Evolutionary conservation across 257 asterid species (phyloP).

Genomic region (Schizonepeta tenuifolia): DNA sequence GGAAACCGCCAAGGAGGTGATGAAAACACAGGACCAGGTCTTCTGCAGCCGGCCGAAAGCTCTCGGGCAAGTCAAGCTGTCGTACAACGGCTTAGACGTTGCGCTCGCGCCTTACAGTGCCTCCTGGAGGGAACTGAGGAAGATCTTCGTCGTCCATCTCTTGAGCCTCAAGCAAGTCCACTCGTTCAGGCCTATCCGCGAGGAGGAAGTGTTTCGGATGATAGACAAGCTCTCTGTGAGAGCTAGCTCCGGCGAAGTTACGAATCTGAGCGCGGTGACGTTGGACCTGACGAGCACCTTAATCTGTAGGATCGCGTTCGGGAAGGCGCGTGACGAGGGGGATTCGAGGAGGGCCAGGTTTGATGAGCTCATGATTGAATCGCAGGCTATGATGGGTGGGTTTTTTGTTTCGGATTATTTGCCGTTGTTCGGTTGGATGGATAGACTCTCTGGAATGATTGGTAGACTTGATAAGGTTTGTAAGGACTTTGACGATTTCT

Average conservation of each 20-base stretch:
- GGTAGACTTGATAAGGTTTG: conserved; percentile 39
- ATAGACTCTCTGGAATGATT: conserved; percentile 45
- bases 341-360: conserved; percentile 16
- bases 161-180: too few species aligned
- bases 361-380: conserved; percentile 43
- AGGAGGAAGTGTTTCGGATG: too few species aligned
- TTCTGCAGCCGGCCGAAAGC: conserved; percentile 42
- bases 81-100: conserved; percentile 37
- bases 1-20: conserved; percentile 27
- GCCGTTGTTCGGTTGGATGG: conserved; percentile 44
- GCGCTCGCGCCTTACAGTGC: too few species aligned
- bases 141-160: too few species aligned
- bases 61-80: conserved; percentile 28
- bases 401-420: conserved; percentile 43
- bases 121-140: too few species aligned
- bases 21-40: conserved; percentile 35
- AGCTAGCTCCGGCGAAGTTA: background rate
- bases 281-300: conserved; percentile 31
- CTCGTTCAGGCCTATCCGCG: too few species aligned
- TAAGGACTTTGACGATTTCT: conserved; percentile 38
- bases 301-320: conserved; percentile 42
- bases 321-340: conserved; percentile 18
- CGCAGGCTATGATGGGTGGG: conserved; percentile 41
- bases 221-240: conserved; percentile 27
- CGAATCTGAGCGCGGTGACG: conserved; percentile 18